phyloP scores from a whole-genome alignment of 2,329 filamentous ascomycete species.

The Arthrobotrys megalospora region DNA sequence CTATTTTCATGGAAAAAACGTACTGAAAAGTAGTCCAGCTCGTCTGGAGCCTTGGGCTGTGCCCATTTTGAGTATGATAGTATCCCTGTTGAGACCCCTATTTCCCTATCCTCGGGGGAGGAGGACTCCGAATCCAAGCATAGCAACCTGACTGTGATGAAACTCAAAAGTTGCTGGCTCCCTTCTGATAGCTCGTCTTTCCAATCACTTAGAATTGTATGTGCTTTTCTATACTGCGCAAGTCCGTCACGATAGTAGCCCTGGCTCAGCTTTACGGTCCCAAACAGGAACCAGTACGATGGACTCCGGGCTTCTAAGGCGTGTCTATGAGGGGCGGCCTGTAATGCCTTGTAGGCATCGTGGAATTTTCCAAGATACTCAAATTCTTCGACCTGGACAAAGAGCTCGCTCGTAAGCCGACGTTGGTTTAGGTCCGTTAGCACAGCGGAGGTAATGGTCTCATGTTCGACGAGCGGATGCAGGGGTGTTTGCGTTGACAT shows the following conservation, averaged over 20 bases:
- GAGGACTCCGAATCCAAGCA: slow-evolving; percentile 25
- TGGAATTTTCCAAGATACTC: slow-evolving; percentile 52
- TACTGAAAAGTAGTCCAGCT: slow-evolving; percentile 51
- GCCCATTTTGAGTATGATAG: slow-evolving; percentile 46
- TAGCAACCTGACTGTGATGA: slow-evolving; percentile 32
- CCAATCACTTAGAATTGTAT: slow-evolving; percentile 13
- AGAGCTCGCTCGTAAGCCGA: slow-evolving; percentile 14
- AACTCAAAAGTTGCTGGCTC: slow-evolving; percentile 36
- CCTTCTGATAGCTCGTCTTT: slow-evolving; percentile 44
- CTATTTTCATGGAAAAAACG: not conserved
- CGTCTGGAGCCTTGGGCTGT: slow-evolving; percentile 16
- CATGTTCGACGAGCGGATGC: slow-evolving; percentile 49
- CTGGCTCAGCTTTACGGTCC: slow-evolving; percentile 46
- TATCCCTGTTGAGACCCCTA: slow-evolving; percentile 6
- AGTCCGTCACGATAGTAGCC: slow-evolving; percentile 49
- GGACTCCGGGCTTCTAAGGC: slow-evolving; percentile 19
- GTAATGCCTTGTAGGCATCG: slow-evolving; percentile 38
- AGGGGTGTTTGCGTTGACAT: slow-evolving; percentile 45
- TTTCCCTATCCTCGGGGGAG: slow-evolving; percentile 4
- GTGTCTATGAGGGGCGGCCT: not conserved
- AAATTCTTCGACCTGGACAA: slow-evolving; percentile 27
- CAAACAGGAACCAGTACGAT: slow-evolving; percentile 43
- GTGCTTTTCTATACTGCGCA: slow-evolving; percentile 28
- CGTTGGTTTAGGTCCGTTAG: slow-evolving; percentile 3
- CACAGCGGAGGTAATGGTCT: slow-evolving; percentile 27